Evolutionary conservation across 192 early-diverging fungal species (phyloP), one percentile per base, ranked within the genome.

Genomic region (Spizellomyces punctatus): DNA sequence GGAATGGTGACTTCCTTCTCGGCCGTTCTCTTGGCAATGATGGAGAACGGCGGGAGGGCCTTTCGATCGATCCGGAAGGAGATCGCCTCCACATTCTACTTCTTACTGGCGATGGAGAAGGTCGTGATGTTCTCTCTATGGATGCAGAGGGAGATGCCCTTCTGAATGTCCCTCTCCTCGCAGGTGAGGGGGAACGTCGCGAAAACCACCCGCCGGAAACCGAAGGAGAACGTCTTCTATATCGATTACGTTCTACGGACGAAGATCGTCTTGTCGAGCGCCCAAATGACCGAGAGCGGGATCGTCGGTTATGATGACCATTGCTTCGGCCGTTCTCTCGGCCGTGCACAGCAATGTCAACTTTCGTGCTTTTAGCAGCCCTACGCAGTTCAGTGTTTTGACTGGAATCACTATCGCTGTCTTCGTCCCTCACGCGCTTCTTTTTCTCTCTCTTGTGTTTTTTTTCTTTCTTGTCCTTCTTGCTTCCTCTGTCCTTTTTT

Each of bases 401-500:
- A 54, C 50, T 19, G 50, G 50, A 54, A 19, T 19, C 50, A 54
- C 50, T 54, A 19, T 54, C 50, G 17, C 50, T 54, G 50, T 17
- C 68, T 75, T 63, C 55, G 58, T n/a, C 45, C 22, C 16, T 62
- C 64, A 3, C 27, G 27, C 43, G 54, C 43, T 43, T 21, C 66
- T 75, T 73, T 45, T 78, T 68, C 17, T 84, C 77, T 67, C 76
- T 85, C 16, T 80, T 76, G 3, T 80, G 74, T 68, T 79, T 82
- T 36, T 83, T 80, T 52, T 82, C 85, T 52, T 81, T 75, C 43
- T 84, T 70, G 62, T 78, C 79, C 50, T 78, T 80, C 10, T 79
- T 77, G 67, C 82, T 81, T 56, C 86, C 82, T 8, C 79, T 78
- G 63, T 84, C 81, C 63, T 82, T 86, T n/a, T 65, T 76, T 16